These are phyloP conservation scores for Lycium barbarum DNA, from an alignment of 257 asterid species.

Conservation along the genomic window DNA sequence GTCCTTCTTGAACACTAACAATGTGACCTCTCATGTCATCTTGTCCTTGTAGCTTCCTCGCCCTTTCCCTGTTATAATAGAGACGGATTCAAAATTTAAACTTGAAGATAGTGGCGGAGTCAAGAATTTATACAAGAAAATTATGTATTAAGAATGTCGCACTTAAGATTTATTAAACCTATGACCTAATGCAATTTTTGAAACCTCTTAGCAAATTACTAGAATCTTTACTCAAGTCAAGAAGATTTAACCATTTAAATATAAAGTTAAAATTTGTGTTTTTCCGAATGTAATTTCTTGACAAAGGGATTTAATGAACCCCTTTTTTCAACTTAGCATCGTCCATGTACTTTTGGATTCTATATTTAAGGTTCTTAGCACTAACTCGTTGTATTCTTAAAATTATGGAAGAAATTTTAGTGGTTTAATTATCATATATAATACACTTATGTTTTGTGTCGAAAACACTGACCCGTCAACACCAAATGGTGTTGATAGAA, in stretches of 20 bases:
- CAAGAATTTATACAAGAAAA: background rate
- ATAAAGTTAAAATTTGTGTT: too few relatives aligned
- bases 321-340: background rate
- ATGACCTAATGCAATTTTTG: background rate
- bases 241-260: background rate
- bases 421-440: background rate
- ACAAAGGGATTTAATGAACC: background rate
- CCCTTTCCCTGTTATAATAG: background rate
- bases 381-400: background rate
- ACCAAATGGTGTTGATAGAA: background rate
- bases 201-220: background rate
- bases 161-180: background rate
- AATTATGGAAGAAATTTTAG: too few relatives aligned
- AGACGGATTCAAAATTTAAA: background rate
- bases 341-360: background rate
- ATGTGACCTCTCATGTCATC: conserved; percentile 19
- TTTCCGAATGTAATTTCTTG: background rate
- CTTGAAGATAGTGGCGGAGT: background rate
- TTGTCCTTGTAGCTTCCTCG: conserved; percentile 12
- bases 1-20: conserved; percentile 26
- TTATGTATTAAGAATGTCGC: background rate
- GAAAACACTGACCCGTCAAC: background rate
- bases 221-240: background rate
- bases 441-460: background rate
- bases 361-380: background rate